Base-by-base conservation (phyloP, 73 alveolate genomes). In the Tetrahymena borealis region DNA sequence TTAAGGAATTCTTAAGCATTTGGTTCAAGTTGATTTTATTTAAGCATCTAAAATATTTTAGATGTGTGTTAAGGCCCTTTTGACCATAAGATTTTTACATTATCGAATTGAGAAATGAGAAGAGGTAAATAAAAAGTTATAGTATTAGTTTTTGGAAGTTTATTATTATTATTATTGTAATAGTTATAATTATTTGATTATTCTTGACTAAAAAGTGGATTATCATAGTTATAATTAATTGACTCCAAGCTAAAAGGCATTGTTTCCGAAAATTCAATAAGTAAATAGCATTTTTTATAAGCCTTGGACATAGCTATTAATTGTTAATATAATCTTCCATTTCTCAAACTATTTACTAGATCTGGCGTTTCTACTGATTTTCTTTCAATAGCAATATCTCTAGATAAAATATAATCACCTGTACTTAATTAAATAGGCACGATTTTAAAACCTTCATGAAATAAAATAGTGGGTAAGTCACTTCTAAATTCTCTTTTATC, bases 311-410 rank as follows among this genome's bases (percentile, higher is more conserved):
- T 96, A 78, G 94, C 95, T 6, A 97, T 93, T 6, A 98, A 94
- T 93, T 98, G 95, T 32, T 94, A 92, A 33, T 96, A 95, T 32
- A 98, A 94, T 93, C 99, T 97, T 39, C 97, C 97, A 91, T 94
- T 77, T 90, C 96, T 95, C 38, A 98, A 92, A 33, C 99, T 96
- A 79, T 96, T 97, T 93, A 96, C 95, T 24, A 98, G 85, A 94
- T 98, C 99, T 38, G 98, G 97, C 28, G 99, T 97, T 32, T 96
- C 95, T 0, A 97, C 97, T n/a, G 98, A 96, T 93, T 98, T 98
- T 95, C 99, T 97, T 91, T 97, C 99, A 32, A 97, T 94, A 42
- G 98, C 97, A 40, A 96, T 96, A 78, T 97, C 96, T 92, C 97
- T 98, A 38, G 98, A 93, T 37, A 98, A 91, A 38, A 98, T 91